Base-by-base conservation (phyloP, 176 grass and related monocot species). In the Zoysia pacifica region DNA sequence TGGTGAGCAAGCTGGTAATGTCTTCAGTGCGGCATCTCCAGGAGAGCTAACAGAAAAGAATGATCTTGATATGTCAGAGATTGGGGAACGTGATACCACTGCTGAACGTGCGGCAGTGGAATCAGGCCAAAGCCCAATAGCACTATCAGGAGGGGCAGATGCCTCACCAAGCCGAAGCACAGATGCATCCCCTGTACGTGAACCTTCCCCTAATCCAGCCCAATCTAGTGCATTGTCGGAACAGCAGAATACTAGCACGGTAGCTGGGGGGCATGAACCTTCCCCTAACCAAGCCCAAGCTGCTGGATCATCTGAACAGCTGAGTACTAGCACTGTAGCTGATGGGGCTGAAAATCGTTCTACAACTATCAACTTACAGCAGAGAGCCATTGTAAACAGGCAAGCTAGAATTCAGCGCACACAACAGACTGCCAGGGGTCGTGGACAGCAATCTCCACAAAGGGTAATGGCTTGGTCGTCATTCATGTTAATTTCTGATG, bases 331-430 rank as follows among this genome's bases (percentile, higher is more conserved):
- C 76, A 68, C 52, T 43, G 37, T 16, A 54, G 6, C 65, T 48
- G 85, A 89, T 18, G 78, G 38, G 9, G 70, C 76, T 65, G 88
- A 90, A 67, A 74, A 74, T 73, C 85, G 90, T 74, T 51, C 85
- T 47, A 92, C 48, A 79, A 94, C 87, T 62, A 97, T 94, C 70
- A 86, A 75, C 18, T 76, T 97, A 19, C 10, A 39, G 38, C 79
- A 92, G 80, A 92, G 94, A 44, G 89, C 89, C 9, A 71, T 45
- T 5, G 68, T 85, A 49, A 94, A 94, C 9, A 88, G 94, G 85
- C 85, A 89, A 83, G 65, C 69, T 6, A 79, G 89, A 64, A 74
- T 97, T 28, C 28, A 28, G 3, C 75, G 79, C 3, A 7, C 74
- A 15, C 82, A 78, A 41, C 77, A 74, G 11, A 9, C 85, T 44